Evolutionary conservation across 805 yeast species (phyloP).

Genomic region (Ogataea angusta): DNA sequence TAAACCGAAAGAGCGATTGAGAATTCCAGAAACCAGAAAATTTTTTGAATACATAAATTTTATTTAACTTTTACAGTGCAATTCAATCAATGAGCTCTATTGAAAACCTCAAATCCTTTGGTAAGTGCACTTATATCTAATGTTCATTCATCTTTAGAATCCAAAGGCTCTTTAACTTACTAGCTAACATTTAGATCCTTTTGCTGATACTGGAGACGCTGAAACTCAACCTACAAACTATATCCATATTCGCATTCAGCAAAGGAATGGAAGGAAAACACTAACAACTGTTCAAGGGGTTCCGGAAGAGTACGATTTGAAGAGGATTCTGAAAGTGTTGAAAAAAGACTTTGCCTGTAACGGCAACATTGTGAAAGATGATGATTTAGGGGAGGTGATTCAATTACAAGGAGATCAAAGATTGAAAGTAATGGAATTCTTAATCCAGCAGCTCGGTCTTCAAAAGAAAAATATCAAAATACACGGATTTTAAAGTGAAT

Average conservation of each 20-base stretch:
- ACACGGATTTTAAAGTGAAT: conserved; percentile 75
- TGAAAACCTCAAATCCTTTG: conserved; percentile 82
- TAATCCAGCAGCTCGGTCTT: conserved; percentile 79
- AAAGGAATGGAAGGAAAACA: conserved; percentile 99
- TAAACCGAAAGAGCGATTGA: too few species aligned
- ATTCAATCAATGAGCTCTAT: conserved; percentile 70
- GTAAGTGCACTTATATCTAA: conserved; percentile 33
- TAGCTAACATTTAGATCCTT: conserved; percentile 60
- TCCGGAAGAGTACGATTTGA: conserved; percentile 90
- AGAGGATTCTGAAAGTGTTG: conserved; percentile 87
- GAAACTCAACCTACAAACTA: conserved; percentile 94
- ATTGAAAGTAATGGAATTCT: conserved; percentile 90
- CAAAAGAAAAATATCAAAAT: conserved; percentile 96
- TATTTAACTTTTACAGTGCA: not conserved
- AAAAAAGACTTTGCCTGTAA: conserved; percentile 99
- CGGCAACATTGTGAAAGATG: conserved; percentile 96
- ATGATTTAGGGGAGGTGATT: conserved; percentile 92
- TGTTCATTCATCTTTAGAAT: not conserved
- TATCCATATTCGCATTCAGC: conserved; percentile 98
- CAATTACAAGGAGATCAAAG: conserved; percentile 99
- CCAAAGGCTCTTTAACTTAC: not conserved
- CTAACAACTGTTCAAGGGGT: conserved; percentile 98
- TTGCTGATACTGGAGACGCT: conserved; percentile 99
- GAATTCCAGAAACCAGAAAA: not conserved
- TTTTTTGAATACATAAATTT: conserved; percentile 1